Evolutionary conservation across 352 stramenopile species (phyloP), one percentile per base, ranked within the genome.

Genomic region (Globisporangium canariense): DNA sequence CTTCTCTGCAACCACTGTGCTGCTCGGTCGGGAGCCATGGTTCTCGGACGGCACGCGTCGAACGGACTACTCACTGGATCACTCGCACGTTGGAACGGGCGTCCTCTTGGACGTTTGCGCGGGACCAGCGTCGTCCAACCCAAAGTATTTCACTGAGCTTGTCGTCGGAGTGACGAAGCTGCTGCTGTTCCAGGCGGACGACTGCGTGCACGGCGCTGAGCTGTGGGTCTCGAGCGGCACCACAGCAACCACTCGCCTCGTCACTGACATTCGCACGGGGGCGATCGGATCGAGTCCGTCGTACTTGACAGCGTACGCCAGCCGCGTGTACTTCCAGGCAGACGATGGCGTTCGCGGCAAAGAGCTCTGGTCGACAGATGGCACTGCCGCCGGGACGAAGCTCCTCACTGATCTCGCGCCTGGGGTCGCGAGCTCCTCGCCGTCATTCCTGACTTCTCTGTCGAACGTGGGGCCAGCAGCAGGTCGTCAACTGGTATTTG

Each of bases 161-260:
- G 54, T 32, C 1, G 20, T 38, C 0, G 32, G 56, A 0, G 11
- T 51, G 5, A 49, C 46, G 18, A 25, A 40, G 28, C 54, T 80
- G 14, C 47, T 96, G 14, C 74, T 95, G 11, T 98, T 97, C 62
- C 78, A 88, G 51, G 91, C 91, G 7, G 73, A 94, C 64, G 91
- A 97, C 62, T 89, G 90, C 54, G 59, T 79, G 10, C 81, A 88
- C 36, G 91, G 91, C 14, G 22, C 67, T 3, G 91, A 98, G 67
- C 70, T 98, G 9, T 98, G 91, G 91, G 41, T 53, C 0, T 90
- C 72, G 20, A 79, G 92, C 60, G 88, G 87, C 18, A 87, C 74
- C 2, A 53, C 32, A 2, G 38, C 40, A 6, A 76, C 79, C 40
- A 96, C 84, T 4, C 40, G 34, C 16, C 62, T 96, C 5, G 60